These are phyloP conservation scores for Cicer pinnatifidum DNA, from an alignment of 306 rosid genomes.

Conservation along the genomic window DNA sequence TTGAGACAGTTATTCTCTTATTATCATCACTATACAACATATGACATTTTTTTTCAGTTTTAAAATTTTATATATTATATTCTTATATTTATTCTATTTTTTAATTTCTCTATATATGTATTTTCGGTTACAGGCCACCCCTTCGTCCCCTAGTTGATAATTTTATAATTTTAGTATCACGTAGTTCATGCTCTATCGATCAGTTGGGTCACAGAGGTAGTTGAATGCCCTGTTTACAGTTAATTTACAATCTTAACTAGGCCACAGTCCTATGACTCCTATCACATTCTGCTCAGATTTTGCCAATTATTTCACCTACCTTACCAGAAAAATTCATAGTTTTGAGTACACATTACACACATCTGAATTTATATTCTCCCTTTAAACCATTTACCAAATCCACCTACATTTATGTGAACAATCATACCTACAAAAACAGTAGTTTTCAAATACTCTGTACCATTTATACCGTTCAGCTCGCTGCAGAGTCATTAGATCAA, in stretches of 20 bases:
- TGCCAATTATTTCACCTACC: slow-evolving; percentile 19
- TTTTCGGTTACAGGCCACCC: too few relatives aligned
- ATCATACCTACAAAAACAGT: not conserved
- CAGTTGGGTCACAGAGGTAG: slow-evolving; percentile 2
- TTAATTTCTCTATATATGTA: too few relatives aligned
- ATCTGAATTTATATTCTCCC: too few relatives aligned
- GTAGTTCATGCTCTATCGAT: not conserved
- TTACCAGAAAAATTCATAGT: not conserved
- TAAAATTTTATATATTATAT: too few relatives aligned
- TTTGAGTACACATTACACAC: not conserved
- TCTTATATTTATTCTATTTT: too few relatives aligned
- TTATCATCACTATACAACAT: too few relatives aligned
- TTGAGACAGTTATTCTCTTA: too few relatives aligned
- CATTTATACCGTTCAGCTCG: too few relatives aligned
- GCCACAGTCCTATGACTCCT: not conserved
- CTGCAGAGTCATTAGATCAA: not conserved
- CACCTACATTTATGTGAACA: not conserved
- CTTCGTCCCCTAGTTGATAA: not conserved
- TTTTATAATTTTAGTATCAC: not conserved
- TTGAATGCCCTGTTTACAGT: not conserved
- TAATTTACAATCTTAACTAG: not conserved
- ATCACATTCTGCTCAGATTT: slow-evolving; percentile 19
- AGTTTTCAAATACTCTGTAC: too few relatives aligned
- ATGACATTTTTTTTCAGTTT: too few relatives aligned
- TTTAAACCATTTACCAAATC: too few relatives aligned